Conservation (phyloP, 2,329 filamentous ascomycete species). For the Davidsoniella australis region DNA sequence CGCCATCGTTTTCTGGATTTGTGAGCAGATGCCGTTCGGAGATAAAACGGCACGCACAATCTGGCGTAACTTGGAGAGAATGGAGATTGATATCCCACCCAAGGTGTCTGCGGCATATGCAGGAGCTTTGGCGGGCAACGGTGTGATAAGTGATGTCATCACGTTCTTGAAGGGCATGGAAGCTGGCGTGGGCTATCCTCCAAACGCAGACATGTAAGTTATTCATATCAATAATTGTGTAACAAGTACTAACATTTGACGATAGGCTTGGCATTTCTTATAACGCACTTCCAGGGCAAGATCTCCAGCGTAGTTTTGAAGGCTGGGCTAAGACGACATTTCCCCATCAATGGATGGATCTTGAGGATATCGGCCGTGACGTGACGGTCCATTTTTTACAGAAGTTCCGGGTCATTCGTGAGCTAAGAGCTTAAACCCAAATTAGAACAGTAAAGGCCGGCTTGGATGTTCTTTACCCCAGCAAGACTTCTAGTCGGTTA, state of each 20-base stretch:
- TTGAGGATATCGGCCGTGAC: slow-evolving; percentile 37
- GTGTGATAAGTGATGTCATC: slow-evolving; percentile 50
- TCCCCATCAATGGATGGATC: slow-evolving; percentile 48
- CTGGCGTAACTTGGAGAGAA: slow-evolving; percentile 51
- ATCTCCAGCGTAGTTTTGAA: slow-evolving; percentile 52
- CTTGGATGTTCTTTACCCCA: background rate
- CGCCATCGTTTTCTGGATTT: slow-evolving; percentile 63
- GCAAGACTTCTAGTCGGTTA: background rate
- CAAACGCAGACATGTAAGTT: slow-evolving; percentile 56
- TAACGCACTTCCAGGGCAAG: slow-evolving; percentile 50
- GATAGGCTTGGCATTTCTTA: slow-evolving; percentile 56
- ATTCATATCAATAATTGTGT: background rate
- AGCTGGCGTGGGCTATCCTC: slow-evolving; percentile 44
- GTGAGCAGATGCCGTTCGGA: slow-evolving; percentile 44
- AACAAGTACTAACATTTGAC: background rate
- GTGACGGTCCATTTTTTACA: slow-evolving; percentile 27
- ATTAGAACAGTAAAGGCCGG: background rate
- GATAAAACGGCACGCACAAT: slow-evolving; percentile 46
- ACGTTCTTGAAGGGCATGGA: slow-evolving; percentile 50
- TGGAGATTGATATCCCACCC: slow-evolving; percentile 64
- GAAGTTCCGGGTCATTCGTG: slow-evolving; percentile 32
- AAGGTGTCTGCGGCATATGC: slow-evolving; percentile 61
- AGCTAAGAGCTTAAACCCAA: slow-evolving; percentile 28
- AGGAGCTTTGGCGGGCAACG: slow-evolving; percentile 57
- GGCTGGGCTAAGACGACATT: slow-evolving; percentile 55